Percentiles rank a stretch among this genome's conserved stretches.
Evolutionary conservation across 352 stramenopile species (phyloP).

Genomic region (Globisporangium spiculum): DNA sequence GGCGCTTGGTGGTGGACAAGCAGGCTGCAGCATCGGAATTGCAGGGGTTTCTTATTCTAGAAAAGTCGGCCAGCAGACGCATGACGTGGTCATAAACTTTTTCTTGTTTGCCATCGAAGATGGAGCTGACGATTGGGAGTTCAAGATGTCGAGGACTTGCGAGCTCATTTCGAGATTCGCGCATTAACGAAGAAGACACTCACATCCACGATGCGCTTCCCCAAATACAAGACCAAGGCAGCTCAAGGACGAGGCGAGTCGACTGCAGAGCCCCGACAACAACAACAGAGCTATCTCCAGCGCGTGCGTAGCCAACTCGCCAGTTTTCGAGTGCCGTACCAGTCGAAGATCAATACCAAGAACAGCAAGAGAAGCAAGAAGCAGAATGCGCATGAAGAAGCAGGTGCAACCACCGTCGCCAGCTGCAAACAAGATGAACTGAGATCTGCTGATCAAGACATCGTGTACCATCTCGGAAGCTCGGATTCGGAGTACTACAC

Average conservation of each 20-base stretch:
- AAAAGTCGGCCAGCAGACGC: not conserved
- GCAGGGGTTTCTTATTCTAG: not conserved
- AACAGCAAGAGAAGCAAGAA: too few species aligned
- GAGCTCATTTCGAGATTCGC: not conserved
- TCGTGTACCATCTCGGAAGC: constrained; percentile 5
- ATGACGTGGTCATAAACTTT: not conserved
- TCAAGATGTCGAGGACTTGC: not conserved
- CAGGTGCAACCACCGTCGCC: not conserved
- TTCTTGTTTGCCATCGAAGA: not conserved
- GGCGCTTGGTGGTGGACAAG: not conserved
- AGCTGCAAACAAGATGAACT: not conserved
- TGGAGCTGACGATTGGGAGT: not conserved
- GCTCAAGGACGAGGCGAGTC: not conserved
- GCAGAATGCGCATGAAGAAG: not conserved
- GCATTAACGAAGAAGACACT: not conserved
- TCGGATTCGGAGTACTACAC: not conserved
- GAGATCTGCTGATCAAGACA: not conserved
- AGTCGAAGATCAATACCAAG: not conserved
- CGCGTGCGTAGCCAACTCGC: constrained; percentile 10
- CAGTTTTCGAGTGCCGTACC: not conserved
- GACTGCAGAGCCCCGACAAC: not conserved
- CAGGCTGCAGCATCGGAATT: not conserved
- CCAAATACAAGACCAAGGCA: not conserved
- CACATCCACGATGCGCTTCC: not conserved
- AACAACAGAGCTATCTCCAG: constrained; percentile 6